These are phyloP conservation scores for Anthracocystis walkeri DNA, from an alignment of 1,284 basidiomycete species.

Conservation along the genomic window DNA sequence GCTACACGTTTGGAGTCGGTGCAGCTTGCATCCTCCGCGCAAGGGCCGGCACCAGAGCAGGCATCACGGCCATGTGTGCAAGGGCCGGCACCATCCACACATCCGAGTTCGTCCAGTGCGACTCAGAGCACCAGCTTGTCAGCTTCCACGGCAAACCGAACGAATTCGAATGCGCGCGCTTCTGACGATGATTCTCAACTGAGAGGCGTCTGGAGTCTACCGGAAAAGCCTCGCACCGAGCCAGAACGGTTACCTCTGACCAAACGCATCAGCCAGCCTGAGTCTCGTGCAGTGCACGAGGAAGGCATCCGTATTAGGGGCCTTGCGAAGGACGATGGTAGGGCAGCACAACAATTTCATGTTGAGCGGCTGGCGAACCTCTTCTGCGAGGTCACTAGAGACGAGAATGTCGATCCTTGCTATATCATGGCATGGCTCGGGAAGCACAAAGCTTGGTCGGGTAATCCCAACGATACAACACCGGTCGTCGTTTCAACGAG, in stretches of 20 bases:
- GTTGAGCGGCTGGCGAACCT: background rate
- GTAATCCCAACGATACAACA: background rate
- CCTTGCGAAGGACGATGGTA: background rate
- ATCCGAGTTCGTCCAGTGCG: background rate
- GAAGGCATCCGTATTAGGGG: background rate
- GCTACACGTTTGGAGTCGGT: background rate
- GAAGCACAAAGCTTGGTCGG: too few species aligned
- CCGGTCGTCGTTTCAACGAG: constrained; percentile 7
- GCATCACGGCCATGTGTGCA: background rate
- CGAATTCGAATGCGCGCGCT: background rate
- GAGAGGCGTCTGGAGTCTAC: background rate
- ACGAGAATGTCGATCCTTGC: background rate
- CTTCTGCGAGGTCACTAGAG: too few species aligned
- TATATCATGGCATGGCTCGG: constrained; percentile 10
- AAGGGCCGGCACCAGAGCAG: background rate
- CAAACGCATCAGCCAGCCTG: background rate
- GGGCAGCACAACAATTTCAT: background rate
- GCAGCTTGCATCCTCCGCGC: background rate
- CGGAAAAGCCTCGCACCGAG: background rate
- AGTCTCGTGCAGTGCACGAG: background rate
- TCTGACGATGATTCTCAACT: background rate
- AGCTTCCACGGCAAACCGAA: background rate
- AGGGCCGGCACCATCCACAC: background rate
- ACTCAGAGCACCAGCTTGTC: background rate
- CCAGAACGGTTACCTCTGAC: background rate